Evolutionary conservation across 2,329 filamentous ascomycete species (phyloP), one percentile per base, ranked within the genome.

Genomic region (Juglanconis sp.): DNA sequence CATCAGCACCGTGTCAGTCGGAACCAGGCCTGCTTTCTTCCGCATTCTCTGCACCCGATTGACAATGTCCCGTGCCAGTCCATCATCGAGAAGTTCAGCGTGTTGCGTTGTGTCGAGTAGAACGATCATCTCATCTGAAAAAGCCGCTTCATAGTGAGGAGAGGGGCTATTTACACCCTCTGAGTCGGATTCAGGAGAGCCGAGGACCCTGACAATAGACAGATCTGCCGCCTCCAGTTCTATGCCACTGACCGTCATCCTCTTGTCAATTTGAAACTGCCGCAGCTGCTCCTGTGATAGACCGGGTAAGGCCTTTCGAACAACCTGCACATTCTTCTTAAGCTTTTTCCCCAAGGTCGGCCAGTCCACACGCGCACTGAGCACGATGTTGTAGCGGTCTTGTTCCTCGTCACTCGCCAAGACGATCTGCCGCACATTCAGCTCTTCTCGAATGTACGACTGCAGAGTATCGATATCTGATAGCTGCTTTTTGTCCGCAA

Each of bases 1-100:
- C 90, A 99, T 96, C 77, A 89, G 90, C 63, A 99, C 87, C 70
- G 98, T 94, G 70, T 99, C 95, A 0, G 94, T 98, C 1, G 92
- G 87, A 64, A 93, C 86, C 56, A 99, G 80, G 1, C 92, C 92
- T 9, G 93, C 93, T 79, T 94, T 95, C 85, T 99, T 98, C 65
- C 95, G 87, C 64, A 98, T 80, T 66, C 90, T 85, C 77, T 99
- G 95, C 17, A 98, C 89, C 44, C 94, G 87, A 73, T 96, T 91
- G 78, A 99, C 89, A 65, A 99, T 89, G 74, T 98, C 95, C 68
- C 95, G 85, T 1, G 90, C 93, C 58, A 98, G 77, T 56, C 93
- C 94, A 74, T 97, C 93, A 65, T 93, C 86, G 51, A 89, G 90
- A 40, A 99, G 81, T 70, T 96, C 92, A 0, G 92, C 87, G 71